Base-by-base conservation (phyloP, 768 basidiomycete species). In the Pleurotus platypus region DNA sequence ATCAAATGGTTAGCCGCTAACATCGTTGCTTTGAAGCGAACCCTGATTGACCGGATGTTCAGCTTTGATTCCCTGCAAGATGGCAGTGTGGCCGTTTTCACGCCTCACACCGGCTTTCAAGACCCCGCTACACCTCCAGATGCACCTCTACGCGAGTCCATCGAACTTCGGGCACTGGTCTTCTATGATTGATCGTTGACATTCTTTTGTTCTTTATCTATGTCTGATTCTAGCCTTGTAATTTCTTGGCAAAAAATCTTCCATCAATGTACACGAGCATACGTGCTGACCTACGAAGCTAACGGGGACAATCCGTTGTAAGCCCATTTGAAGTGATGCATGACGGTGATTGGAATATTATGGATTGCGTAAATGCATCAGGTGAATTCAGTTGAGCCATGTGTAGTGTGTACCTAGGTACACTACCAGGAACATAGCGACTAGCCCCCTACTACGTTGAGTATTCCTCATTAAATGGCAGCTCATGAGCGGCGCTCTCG, bases 51-150 rank as follows among this genome's bases (percentile, higher is more conserved):
- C 30, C 30, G 30, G 30, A 37, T 61, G 38, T n/a, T 24, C 22
- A 78, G 76, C 57, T 77, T 69, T 56, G 76, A 78, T 60, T 75
- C 76, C 0, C 48, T 67, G 7, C 63, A 75, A 60, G 73, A 76
- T 48, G 75, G 71, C 1, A 72, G 67, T 43, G 75, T 79, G 11
- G 78, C 82, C 1, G 61, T 69, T 18, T 72, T 80, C 46, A 79
- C 80, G 0, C 81, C 82, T 1, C 83, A 84, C 58, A 79, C 78
- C 15, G 81, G 73, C 0, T 84, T 84, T 59, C 56, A 67, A 30
- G 81, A 83, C 58, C 75, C 78, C 0, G 66, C 68, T 1, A 78
- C 78, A 2, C 80, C 78, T 0, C 58, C 67, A 45, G 79, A 71
- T 37, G 72, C 76, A 1, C 78, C 75, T 2, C 62, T 69, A 9